Conservation (phyloP, 2,329 filamentous ascomycete genomes). For the Cladosporium colombiae region DNA sequence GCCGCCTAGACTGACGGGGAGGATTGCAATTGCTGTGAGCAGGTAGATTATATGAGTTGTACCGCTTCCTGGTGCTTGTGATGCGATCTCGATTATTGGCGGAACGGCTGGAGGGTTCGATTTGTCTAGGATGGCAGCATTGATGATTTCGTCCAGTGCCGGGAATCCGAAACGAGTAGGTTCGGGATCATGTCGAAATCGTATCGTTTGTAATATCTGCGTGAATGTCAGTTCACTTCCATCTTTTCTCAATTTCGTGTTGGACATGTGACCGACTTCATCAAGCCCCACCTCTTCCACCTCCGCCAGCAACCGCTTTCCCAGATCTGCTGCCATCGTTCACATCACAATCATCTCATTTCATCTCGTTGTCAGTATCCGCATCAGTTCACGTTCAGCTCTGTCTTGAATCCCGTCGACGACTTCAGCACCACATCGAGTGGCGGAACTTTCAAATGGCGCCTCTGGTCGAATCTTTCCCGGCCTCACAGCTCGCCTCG, state of each 20-base stretch:
- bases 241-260: background rate
- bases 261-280: conserved; percentile 45
- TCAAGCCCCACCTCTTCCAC: conserved; percentile 52
- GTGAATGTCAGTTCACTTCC: conserved; percentile 19
- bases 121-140: conserved; percentile 22
- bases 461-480: conserved; percentile 56
- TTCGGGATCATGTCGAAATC: conserved; percentile 29
- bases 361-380: background rate
- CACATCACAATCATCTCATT: background rate
- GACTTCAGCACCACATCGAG: background rate
- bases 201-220: conserved; percentile 46
- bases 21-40: conserved; percentile 53
- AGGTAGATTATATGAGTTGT: conserved; percentile 63
- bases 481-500: conserved; percentile 52
- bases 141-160: conserved; percentile 47
- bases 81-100: conserved; percentile 57
- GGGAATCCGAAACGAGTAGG: conserved; percentile 44
- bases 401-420: background rate
- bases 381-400: background rate
- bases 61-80: conserved; percentile 52
- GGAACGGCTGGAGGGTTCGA: conserved; percentile 23
- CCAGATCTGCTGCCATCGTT: conserved; percentile 49
- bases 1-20: conserved; percentile 42
- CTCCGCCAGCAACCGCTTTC: conserved; percentile 55
- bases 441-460: conserved; percentile 48